A percentile compares a stretch with the other conserved stretches of the same genome.
Evolutionary conservation across 129 eudicot genomes (phyloP).

Genomic region (Centaurea solstitialis): DNA sequence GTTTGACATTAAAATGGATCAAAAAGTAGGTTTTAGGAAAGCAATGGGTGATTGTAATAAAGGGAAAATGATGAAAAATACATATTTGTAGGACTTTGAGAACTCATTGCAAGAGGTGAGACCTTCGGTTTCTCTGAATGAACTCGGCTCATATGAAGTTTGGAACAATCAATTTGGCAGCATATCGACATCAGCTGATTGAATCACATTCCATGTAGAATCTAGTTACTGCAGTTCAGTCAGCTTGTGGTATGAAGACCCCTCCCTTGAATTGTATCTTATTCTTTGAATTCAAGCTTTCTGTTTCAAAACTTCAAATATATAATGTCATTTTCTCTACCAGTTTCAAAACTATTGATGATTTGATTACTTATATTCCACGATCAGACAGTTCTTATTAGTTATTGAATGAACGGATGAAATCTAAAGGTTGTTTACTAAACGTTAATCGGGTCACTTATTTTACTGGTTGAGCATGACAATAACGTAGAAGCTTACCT

Average conservation of each 20-base stretch:
- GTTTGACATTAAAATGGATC: not conserved
- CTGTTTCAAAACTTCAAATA: not conserved
- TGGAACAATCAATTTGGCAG: constrained; percentile 96
- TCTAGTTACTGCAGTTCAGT: not conserved
- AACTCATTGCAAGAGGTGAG: constrained; percentile 74
- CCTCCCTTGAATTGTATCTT: not conserved
- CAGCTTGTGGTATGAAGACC: not conserved
- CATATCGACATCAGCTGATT: constrained; percentile 38
- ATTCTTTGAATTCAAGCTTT: not conserved
- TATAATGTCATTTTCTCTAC: not conserved
- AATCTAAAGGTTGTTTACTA: not conserved
- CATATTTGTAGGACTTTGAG: constrained; percentile 55
- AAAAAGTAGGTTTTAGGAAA: not conserved
- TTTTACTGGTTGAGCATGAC: not conserved
- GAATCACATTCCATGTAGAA: not conserved
- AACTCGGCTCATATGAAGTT: constrained; percentile 66
- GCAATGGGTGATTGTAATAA: not conserved
- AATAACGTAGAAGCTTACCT: not conserved
- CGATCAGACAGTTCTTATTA: not conserved
- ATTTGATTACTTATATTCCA: not conserved
- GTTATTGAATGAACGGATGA: not conserved
- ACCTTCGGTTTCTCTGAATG: constrained; percentile 22
- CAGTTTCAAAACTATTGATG: not conserved
- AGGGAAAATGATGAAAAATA: not conserved
- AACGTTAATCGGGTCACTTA: not conserved